Evolutionary conservation across 768 basidiomycete genomes (phyloP).

Genomic region (Suillus plorans): DNA sequence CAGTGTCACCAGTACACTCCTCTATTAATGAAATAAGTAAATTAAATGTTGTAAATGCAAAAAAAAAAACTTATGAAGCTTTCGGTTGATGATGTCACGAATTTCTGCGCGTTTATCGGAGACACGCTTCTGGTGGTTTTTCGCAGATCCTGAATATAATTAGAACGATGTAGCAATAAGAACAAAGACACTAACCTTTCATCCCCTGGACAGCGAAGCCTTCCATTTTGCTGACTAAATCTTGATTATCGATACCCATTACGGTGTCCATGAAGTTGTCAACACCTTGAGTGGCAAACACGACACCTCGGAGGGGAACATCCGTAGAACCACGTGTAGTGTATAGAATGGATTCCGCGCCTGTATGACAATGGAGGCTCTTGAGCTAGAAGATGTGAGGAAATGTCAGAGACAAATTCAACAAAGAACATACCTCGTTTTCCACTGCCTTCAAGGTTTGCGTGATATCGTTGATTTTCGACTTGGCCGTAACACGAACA

Average conservation of each 20-base stretch:
- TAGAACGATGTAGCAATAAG: neutral
- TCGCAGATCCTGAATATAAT: neutral
- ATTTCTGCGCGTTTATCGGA: neutral
- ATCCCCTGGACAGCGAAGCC: slow-evolving; percentile 10
- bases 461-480: slow-evolving; percentile 6
- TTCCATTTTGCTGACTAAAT: slow-evolving; percentile 14
- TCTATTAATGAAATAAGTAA: neutral
- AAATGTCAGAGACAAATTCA: neutral
- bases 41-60: neutral
- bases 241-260: slow-evolving; percentile 9
- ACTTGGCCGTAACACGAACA: neutral
- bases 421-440: slow-evolving; percentile 1
- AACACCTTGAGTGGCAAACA: slow-evolving; percentile 6
- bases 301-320: slow-evolving; percentile 3
- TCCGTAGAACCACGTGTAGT: neutral
- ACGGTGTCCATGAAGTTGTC: slow-evolving; percentile 7
- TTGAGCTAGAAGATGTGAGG: neutral
- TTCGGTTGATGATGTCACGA: neutral
- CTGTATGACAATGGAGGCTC: neutral
- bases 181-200: slow-evolving; percentile 3
- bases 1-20: neutral
- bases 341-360: neutral
- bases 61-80: neutral
- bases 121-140: slow-evolving; percentile 7
- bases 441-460: slow-evolving; percentile 7